A percentile compares a stretch with the other conserved stretches of the same genome.
Evolutionary conservation across 805 yeast genomes (phyloP).

Genomic region (Candida argentea): DNA sequence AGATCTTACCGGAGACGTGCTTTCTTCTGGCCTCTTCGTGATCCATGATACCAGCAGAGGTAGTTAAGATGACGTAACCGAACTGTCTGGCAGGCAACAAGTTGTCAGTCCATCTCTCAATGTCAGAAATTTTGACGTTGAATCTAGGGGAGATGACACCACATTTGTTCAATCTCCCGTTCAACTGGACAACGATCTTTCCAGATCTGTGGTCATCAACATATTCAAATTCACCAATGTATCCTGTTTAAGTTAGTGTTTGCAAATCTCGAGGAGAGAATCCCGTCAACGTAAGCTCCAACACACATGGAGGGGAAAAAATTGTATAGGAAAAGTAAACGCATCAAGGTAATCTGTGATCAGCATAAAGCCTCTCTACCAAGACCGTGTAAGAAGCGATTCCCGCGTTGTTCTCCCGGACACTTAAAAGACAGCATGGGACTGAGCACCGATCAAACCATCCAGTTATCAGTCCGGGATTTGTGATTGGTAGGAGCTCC

Average conservation of each 20-base stretch:
- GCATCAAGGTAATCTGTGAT: conserved; percentile 25
- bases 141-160: conserved; percentile 19
- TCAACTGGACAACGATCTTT: conserved; percentile 90
- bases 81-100: conserved; percentile 19
- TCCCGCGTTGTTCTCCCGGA: conserved; percentile 73
- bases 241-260: conserved; percentile 24
- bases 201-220: conserved; percentile 99
- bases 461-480: conserved; percentile 98
- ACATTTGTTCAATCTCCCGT: conserved; percentile 59
- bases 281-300: background rate
- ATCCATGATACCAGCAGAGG: conserved; percentile 20
- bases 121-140: conserved; percentile 16
- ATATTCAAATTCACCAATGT: conserved; percentile 97
- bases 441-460: conserved; percentile 79
- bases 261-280: background rate
- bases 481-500: too few relatives aligned
- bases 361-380: too few relatives aligned
- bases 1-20: conserved; percentile 19
- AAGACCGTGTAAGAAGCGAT: conserved; percentile 61
- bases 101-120: conserved; percentile 19
- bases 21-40: conserved; percentile 20
- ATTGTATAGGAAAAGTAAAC: conserved; percentile 66
- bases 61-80: conserved; percentile 17
- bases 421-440: conserved; percentile 96
- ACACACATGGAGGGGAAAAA: conserved; percentile 2